Percentiles rank a stretch among this genome's conserved stretches.
phyloP scores from a whole-genome alignment of 768 basidiomycete species.

The Lactarius deliciosus region DNA sequence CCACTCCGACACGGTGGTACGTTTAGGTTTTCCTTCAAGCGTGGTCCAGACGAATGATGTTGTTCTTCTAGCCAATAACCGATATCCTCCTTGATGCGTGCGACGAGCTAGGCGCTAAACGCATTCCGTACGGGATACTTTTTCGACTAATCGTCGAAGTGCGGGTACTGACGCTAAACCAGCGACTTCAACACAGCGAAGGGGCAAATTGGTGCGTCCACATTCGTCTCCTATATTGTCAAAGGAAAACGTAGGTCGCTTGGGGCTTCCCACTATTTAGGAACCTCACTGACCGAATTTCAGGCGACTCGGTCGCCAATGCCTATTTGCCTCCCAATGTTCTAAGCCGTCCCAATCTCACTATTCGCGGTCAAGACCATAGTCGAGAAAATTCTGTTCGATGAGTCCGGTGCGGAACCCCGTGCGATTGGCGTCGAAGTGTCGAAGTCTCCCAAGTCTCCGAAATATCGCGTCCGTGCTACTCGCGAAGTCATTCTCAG shows the following conservation, averaged over 20 bases:
- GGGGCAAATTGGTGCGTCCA: conserved; percentile 23
- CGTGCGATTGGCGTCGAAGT: conserved; percentile 25
- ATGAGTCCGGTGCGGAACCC: conserved; percentile 20
- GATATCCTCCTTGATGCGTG: conserved; percentile 17
- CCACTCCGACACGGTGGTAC: conserved; percentile 6
- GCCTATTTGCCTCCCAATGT: conserved; percentile 34
- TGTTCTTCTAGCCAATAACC: conserved; percentile 19
- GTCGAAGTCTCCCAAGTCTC: conserved; percentile 9
- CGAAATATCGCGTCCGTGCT: conserved; percentile 22
- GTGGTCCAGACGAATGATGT: not conserved
- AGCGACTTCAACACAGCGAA: conserved; percentile 27
- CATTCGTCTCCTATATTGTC: conserved; percentile 18
- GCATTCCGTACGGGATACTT: conserved; percentile 10
- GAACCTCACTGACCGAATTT: not conserved
- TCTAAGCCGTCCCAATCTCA: conserved; percentile 29
- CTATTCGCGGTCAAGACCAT: conserved; percentile 20
- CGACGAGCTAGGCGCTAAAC: conserved; percentile 25
- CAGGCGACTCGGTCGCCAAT: conserved; percentile 23
- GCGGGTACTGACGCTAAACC: not conserved
- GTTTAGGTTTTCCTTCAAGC: not conserved
- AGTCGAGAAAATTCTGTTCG: conserved; percentile 25
- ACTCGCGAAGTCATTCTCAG: conserved; percentile 31
- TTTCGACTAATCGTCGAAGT: not conserved
- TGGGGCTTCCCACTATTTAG: not conserved
- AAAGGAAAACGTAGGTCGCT: conserved; percentile 21